Base-by-base conservation (phyloP, 768 basidiomycete species). In the Trametes cubensis region DNA sequence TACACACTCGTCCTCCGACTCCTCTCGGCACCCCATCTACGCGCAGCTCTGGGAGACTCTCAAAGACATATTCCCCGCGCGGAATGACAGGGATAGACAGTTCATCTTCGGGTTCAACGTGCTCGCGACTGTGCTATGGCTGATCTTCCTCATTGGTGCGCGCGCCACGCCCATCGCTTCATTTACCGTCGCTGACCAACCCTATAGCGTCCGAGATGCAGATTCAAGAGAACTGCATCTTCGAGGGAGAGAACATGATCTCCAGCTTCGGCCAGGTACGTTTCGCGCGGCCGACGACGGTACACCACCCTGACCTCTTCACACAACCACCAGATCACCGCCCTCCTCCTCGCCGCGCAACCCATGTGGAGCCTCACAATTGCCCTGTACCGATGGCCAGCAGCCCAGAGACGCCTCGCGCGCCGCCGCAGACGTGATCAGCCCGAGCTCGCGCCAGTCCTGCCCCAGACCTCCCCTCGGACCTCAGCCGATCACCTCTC, bases 191-290 rank as follows among this genome's bases (percentile, higher is more conserved):
- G 0, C 45, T 55, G n/a, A 61, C 42, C 1, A 7, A n/a, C 2
- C n/a, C 45, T 13, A 7, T 44, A 71, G 70, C 66, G 7, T 64
- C 68, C 5, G 70, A 71, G 60, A 14, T 57, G 3, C 70, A 71
- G 55, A 66, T 62, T n/a, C 30, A 26, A 13, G 52, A 26, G 20
- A 71, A 71, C 52, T 64, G 63, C 57, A 66, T 71, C 28, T 68
- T 66, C 59, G 18, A 30, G 10, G 70, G 68, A 10, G 70, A 71
- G 66, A 63, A 71, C 51, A 26, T 53, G 49, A 65, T 71, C 55
- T 59, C 58, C 1, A 67, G 70, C 20, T 68, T 71, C 44, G 70
- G 70, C 14, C 70, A 71, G 64, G 69, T 67, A 47, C 25, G 64
- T 55, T 10, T 17, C 40, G 30, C 10, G 15, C 23, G 17, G 14